phyloP scores from a whole-genome alignment of 352 stramenopile genomes.

The Phytophthora ohioensis region DNA sequence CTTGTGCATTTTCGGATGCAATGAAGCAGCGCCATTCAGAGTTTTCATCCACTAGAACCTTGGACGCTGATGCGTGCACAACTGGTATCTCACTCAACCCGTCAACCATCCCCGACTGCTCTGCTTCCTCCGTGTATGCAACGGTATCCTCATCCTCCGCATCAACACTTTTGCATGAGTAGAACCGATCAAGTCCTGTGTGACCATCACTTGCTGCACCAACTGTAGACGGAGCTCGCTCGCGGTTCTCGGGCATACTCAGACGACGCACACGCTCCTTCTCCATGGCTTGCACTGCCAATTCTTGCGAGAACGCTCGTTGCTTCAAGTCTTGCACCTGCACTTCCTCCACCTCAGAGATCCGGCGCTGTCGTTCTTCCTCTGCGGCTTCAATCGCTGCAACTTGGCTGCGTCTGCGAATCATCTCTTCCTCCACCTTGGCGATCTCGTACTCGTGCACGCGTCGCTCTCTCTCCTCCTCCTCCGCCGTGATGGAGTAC shows the following conservation, averaged over 20 bases:
- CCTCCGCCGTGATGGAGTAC: constrained; percentile 61
- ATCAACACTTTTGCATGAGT: constrained; percentile 37
- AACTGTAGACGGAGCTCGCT: constrained; percentile 34
- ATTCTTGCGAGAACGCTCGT: constrained; percentile 41
- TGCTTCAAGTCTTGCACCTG: constrained; percentile 37
- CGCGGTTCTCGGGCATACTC: constrained; percentile 56
- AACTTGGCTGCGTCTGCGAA: constrained; percentile 55
- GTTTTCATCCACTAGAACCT: constrained; percentile 68
- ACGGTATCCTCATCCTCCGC: constrained; percentile 15
- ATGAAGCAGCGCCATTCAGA: constrained; percentile 75
- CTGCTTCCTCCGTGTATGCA: not conserved
- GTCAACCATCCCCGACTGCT: not conserved
- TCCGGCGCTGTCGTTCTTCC: constrained; percentile 54
- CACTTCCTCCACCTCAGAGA: constrained; percentile 47
- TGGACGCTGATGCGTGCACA: constrained; percentile 56
- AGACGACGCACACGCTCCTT: constrained; percentile 63
- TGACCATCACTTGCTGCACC: constrained; percentile 4
- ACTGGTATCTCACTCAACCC: constrained; percentile 74
- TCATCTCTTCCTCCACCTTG: constrained; percentile 68
- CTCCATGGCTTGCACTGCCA: constrained; percentile 60
- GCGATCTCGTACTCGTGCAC: constrained; percentile 72
- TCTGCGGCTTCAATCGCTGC: constrained; percentile 54
- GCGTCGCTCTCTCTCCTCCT: constrained; percentile 71
- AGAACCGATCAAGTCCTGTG: constrained; percentile 28
- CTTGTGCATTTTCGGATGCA: constrained; percentile 63